Evolutionary conservation across 176 grass and related monocot species (phyloP).

Genomic region (Pontederia paniculata): DNA sequence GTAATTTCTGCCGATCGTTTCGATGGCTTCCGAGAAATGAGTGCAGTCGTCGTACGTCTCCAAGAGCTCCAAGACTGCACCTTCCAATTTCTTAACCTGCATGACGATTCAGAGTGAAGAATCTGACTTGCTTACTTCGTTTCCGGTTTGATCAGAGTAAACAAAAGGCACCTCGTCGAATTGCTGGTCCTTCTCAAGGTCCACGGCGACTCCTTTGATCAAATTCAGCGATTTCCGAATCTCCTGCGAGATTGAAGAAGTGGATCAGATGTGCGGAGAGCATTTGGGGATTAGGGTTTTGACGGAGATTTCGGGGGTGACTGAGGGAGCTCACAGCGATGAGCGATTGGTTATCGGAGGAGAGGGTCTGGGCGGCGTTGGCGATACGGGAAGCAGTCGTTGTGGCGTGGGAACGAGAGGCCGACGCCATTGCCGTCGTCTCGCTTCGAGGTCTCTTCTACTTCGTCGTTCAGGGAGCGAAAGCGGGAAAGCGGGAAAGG

Average conservation of each 20-base stretch:
- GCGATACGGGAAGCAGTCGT: constrained; percentile 25
- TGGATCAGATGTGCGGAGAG: neutral
- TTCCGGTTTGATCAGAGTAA: neutral
- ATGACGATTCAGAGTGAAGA: neutral
- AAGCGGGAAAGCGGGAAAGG: neutral
- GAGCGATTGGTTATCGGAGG: constrained; percentile 43
- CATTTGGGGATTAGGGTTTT: constrained; percentile 32
- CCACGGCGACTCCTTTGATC: constrained; percentile 56
- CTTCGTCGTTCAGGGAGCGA: constrained; percentile 5
- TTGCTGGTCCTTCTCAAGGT: constrained; percentile 46
- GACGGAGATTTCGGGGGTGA: neutral
- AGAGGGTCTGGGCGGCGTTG: constrained; percentile 20
- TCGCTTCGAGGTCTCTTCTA: neutral
- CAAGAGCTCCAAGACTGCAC: constrained; percentile 39
- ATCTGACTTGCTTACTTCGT: neutral
- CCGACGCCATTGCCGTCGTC: constrained; percentile 27
- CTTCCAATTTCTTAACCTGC: constrained; percentile 60
- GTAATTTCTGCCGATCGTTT: constrained; percentile 38
- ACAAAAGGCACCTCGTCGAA: constrained; percentile 29
- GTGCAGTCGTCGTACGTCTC: constrained; percentile 49
- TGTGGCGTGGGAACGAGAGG: neutral
- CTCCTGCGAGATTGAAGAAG: constrained; percentile 34
- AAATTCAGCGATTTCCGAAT: constrained; percentile 51
- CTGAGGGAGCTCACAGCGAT: constrained; percentile 26
- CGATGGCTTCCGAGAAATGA: constrained; percentile 39